Percentiles rank a stretch among this genome's conserved stretches.
Conservation (phyloP, 106 monocot species). For the Apostasia shenzhenica region DNA sequence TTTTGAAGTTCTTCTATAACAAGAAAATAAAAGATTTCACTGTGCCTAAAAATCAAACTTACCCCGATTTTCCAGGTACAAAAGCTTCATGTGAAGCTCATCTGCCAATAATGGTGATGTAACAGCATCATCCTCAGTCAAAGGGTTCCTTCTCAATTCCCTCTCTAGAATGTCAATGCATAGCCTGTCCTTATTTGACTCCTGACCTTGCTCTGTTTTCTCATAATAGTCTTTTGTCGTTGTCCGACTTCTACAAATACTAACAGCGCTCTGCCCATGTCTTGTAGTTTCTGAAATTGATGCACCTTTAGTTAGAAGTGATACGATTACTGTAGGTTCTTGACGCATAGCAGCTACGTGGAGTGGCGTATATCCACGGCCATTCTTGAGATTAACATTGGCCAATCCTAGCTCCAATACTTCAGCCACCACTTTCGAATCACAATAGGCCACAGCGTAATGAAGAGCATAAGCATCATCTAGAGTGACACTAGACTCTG, state of each 20-base stretch:
- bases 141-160: constrained; percentile 61
- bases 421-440: constrained; percentile 84
- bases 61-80: constrained; percentile 96
- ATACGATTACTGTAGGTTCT: constrained; percentile 71
- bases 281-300: constrained; percentile 37
- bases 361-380: constrained; percentile 73
- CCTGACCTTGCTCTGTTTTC: constrained; percentile 61
- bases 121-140: constrained; percentile 38
- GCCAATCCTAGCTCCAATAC: constrained; percentile 49
- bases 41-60: constrained; percentile 2
- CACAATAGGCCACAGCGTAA: constrained; percentile 84
- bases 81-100: constrained; percentile 68
- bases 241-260: constrained; percentile 75
- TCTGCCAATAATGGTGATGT: constrained; percentile 63
- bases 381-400: constrained; percentile 76
- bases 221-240: constrained; percentile 66
- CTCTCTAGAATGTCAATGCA: constrained; percentile 86
- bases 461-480: constrained; percentile 84
- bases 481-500: constrained; percentile 61
- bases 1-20: no score
- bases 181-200: constrained; percentile 73
- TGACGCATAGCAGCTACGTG: constrained; percentile 83
- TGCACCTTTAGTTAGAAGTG: constrained; percentile 76
- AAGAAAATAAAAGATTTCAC: no score
- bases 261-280: constrained; percentile 64